Evolutionary conservation across 1,139 yeast genomes (phyloP).

Genomic region (Meyerozyma sp.): DNA sequence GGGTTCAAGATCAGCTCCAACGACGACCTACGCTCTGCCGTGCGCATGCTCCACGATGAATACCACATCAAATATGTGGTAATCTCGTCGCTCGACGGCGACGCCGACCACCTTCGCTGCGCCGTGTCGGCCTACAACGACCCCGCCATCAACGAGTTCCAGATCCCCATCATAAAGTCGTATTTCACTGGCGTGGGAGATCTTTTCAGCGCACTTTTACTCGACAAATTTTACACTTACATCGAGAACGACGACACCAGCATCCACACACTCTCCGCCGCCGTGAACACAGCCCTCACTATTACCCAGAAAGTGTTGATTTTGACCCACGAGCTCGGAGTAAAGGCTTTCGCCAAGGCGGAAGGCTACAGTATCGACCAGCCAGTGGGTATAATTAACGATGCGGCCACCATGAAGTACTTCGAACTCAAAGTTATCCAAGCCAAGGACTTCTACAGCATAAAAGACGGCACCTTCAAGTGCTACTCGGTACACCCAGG

Average conservation of each 20-base stretch:
- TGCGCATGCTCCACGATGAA: slow-evolving; percentile 42
- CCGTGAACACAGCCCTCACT: slow-evolving; percentile 11
- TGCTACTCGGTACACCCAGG: background rate
- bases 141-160: slow-evolving; percentile 21
- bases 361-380: slow-evolving; percentile 3
- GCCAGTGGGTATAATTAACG: slow-evolving; percentile 23
- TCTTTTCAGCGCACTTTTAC: slow-evolving; percentile 70
- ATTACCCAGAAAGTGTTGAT: slow-evolving; percentile 9
- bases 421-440: slow-evolving; percentile 39
- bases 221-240: slow-evolving; percentile 47
- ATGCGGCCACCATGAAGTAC: slow-evolving; percentile 32
- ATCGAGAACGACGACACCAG: background rate
- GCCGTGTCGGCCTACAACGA: slow-evolving; percentile 7
- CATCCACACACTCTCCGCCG: slow-evolving; percentile 3
- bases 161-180: slow-evolving; percentile 55
- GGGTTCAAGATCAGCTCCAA: slow-evolving; percentile 43
- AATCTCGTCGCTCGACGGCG: slow-evolving; percentile 46
- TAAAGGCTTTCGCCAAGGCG: slow-evolving; percentile 6
- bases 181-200: slow-evolving; percentile 95
- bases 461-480: background rate
- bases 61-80: slow-evolving; percentile 60
- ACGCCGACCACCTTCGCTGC: slow-evolving; percentile 4
- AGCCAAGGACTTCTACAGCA: slow-evolving; percentile 21
- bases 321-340: slow-evolving; percentile 8
- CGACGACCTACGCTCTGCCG: slow-evolving; percentile 38